A percentile compares a stretch with the other conserved stretches of the same genome.
Evolutionary conservation across 225 moss, liverwort and hornwort species (phyloP).

Genomic region (Bryum argenteum): DNA sequence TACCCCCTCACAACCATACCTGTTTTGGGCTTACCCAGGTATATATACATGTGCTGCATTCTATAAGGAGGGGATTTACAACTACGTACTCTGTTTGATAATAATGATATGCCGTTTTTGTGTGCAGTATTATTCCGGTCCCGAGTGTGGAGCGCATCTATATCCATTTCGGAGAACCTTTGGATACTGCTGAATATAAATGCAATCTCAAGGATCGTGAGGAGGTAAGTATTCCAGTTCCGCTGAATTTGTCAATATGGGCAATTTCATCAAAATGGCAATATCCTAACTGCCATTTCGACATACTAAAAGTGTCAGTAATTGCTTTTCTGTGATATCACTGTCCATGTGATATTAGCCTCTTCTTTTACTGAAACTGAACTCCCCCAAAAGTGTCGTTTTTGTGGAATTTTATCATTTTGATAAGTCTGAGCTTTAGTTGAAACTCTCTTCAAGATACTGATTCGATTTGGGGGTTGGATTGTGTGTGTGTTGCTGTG

Average conservation of each 20-base stretch:
- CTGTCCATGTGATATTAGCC: no score
- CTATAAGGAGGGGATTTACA: neutral
- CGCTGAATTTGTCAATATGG: neutral
- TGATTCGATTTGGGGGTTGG: conserved; percentile 14
- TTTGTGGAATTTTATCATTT: neutral
- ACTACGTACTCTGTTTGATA: neutral
- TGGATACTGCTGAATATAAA: conserved; percentile 63
- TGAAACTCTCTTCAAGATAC: neutral
- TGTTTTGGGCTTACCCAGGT: conserved; percentile 80
- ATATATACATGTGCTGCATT: neutral
- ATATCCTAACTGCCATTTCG: no score
- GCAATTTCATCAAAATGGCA: no score
- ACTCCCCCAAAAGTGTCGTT: neutral
- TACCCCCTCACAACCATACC: conserved; percentile 79
- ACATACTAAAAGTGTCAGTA: no score
- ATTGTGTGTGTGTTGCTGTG: conserved; percentile 35
- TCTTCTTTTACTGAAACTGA: no score
- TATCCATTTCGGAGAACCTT: conserved; percentile 77
- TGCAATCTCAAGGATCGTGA: conserved; percentile 54
- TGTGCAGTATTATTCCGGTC: conserved; percentile 71
- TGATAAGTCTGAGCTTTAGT: neutral
- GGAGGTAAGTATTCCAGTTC: conserved; percentile 46
- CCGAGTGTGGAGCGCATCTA: conserved; percentile 86
- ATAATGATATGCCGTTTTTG: neutral
- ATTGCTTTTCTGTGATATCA: no score